Base-by-base conservation (phyloP, 2,329 filamentous ascomycete genomes). In the Exophiala viscosa region DNA sequence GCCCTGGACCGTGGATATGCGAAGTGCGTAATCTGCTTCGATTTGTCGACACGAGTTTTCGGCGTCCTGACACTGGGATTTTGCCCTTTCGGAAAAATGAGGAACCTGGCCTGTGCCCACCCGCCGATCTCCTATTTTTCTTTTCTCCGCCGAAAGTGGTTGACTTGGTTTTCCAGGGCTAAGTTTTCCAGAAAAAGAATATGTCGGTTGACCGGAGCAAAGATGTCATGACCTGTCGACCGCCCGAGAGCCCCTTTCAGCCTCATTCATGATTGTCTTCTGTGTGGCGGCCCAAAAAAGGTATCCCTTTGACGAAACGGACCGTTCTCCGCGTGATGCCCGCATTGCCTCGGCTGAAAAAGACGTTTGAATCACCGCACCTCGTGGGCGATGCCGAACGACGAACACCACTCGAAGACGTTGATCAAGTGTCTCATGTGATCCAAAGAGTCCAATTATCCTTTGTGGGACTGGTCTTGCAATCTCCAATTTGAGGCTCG, bases 51-150 rank as follows among this genome's bases (percentile, higher is more conserved):
- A 52, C 42, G n/a, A 54, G 48, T 44, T 57, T 57, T 50, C 48
- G 48, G 45, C 20, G 38, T 15, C 34, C 39, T 17, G 15, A n/a
- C 33, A n/a, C 33, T 28, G 35, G 41, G 14, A 17, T 31, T 50
- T 45, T 47, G 48, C 34, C 42, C 10, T 43, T n/a, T 57, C 54
- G 56, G 56, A 55, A 45, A 54, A 56, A 50, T 53, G 45, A 59
- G 56, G 56, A 41, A 52, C 40, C 28, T 43, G 23, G 23, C 18
- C 42, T 52, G 36, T 40, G 20, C 35, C 44, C 50, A 48, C 45
- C 23, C 32, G 35, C 35, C 32, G 18, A 41, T 48, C 45, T 41
- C 23, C 23, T 28, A 28, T 28, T 28, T 28, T 28, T 28, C 17
- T 11, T 20, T 48, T 40, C 45, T 48, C 45, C 45, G 33, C 45